Evolutionary conservation across 163 green algal species (phyloP).

Genomic region (Volvox carteri): DNA sequence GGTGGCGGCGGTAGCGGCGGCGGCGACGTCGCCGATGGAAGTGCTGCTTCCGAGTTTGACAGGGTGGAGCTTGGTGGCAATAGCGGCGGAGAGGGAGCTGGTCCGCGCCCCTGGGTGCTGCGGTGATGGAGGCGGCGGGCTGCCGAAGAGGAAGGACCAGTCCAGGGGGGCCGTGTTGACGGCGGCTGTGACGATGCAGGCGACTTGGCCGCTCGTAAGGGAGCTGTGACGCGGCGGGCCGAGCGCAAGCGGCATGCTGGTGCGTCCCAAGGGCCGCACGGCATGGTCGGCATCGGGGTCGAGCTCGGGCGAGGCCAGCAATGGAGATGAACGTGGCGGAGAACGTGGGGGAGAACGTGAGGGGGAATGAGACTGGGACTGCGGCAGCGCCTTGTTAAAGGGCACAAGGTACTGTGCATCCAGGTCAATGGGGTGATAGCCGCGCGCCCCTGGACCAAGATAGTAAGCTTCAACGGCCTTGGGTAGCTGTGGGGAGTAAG

Average conservation of each 20-base stretch:
- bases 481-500: constrained; percentile 38
- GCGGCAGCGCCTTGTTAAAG: constrained; percentile 25
- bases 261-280: neutral
- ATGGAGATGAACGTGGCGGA: too few relatives aligned
- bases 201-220: constrained; percentile 21
- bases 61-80: neutral
- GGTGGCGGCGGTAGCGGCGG: neutral
- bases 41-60: neutral
- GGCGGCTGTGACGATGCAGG: neutral
- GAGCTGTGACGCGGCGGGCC: constrained; percentile 21
- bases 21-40: neutral
- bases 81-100: neutral
- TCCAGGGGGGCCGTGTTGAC: neutral
- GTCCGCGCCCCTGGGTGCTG: neutral
- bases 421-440: constrained; percentile 23
- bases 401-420: constrained; percentile 32
- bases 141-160: constrained; percentile 35
- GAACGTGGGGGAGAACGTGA: too few relatives aligned
- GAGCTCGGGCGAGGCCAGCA: neutral
- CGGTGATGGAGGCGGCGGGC: neutral
- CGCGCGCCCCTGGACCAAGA: constrained; percentile 18
- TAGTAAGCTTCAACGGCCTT: constrained; percentile 51
- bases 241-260: neutral
- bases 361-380: neutral
- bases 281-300: constrained; percentile 15